Percentiles rank a stretch among this genome's conserved stretches.
Conservation (phyloP, 768 basidiomycete genomes). For the Tricholomella constricta region DNA sequence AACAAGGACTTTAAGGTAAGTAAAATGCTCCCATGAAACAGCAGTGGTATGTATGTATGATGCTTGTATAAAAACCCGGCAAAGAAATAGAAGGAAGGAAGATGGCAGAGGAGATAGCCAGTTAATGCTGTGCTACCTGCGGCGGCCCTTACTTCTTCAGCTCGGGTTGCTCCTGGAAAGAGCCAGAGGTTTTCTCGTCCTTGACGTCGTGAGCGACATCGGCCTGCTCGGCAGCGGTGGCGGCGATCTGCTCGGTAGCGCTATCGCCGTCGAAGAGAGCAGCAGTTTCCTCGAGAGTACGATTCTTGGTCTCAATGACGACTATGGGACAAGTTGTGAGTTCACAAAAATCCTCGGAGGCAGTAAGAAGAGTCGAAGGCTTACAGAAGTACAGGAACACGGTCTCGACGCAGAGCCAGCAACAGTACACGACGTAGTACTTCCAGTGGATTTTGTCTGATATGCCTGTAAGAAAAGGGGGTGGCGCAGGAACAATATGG, state of each 20-base stretch:
- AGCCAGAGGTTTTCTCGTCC: constrained; percentile 39
- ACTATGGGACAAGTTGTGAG: constrained; percentile 24
- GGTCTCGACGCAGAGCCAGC: constrained; percentile 68
- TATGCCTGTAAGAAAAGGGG: constrained; percentile 4
- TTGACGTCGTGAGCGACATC: constrained; percentile 26
- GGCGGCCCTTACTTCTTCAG: constrained; percentile 21
- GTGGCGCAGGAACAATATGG: neutral
- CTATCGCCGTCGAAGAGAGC: constrained; percentile 76
- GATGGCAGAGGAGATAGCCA: neutral
- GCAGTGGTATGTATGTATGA: constrained; percentile 1
- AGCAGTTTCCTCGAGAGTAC: constrained; percentile 81
- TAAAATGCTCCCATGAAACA: neutral
- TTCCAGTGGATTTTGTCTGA: constrained; percentile 62
- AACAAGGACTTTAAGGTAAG: constrained; percentile 8
- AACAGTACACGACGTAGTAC: constrained; percentile 78
- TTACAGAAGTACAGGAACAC: constrained; percentile 64
- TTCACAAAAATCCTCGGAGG: neutral
- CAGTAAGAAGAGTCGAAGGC: constrained; percentile 10
- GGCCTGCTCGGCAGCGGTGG: constrained; percentile 20
- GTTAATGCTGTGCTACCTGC: too few species aligned
- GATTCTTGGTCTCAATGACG: constrained; percentile 71
- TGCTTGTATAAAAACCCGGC: constrained; percentile 1
- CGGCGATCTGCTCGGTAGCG: constrained; percentile 40
- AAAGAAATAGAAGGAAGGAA: constrained; percentile 2
- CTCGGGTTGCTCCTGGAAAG: constrained; percentile 31